Base-by-base conservation (phyloP, 805 yeast species). In the Myxozyma monticola region DNA sequence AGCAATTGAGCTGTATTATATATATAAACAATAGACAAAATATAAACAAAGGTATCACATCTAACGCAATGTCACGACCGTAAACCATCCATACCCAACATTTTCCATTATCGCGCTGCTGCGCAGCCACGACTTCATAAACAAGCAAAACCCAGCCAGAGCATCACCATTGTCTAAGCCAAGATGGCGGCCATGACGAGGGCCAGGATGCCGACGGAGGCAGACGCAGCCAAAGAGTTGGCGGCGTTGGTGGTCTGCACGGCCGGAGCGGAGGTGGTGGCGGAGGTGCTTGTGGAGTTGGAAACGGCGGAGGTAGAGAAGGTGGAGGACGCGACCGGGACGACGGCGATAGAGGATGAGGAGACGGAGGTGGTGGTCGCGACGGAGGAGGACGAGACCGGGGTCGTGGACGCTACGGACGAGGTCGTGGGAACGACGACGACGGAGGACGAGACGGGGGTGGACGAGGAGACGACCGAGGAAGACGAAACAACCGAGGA, bases 401-500 rank as follows among this genome's bases (percentile, higher is more conserved):
- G 42, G 34, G 63, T 14, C 7, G 28, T 12, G 28, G 71, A 45
- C 22, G 66, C 44, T n/a, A 64, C 37, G 7, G 62, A 28, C 26
- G 58, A 31, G n/a, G n/a, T n/a, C n/a, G n/a, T n/a, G n/a, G n/a
- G n/a, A n/a, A n/a, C n/a, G n/a, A 48, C 31, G 37, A 52, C 53
- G 34, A 56, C 37, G n/a, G 45, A 22, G 3, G 46, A 20, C 21
- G 56, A 22, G 25, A 47, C 18, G 30, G 51, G 29, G 25, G 54
- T 20, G 25, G 60, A 44, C 38, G 59, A 45, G 17, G 48, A 48
- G n/a, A 56, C 60, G 20, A 67, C 41, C 17, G 60, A 56, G 40
- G 63, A 55, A 8, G 65, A 48, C 8, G 67, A 42, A 20, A 66
- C 42, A 25, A 66, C 38, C 37, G 68, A 38, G 30, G 65, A 29